Evolutionary conservation across 148 eudicot genomes (phyloP).

Genomic region (Camellia japonica): DNA sequence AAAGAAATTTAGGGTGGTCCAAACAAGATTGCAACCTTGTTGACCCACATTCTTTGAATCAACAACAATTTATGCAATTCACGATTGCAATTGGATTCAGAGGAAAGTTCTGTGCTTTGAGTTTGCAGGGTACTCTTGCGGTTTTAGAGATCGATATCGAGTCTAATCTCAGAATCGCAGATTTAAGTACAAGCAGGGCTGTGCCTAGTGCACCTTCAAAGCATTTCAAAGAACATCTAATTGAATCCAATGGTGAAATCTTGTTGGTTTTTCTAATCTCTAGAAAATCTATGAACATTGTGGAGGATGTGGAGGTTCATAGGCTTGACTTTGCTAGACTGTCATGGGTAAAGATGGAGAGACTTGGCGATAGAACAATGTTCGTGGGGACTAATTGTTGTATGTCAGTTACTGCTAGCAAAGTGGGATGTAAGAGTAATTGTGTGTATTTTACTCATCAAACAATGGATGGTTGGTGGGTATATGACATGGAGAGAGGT

Average conservation of each 20-base stretch:
- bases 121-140: constrained; percentile 31
- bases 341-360: too few relatives aligned
- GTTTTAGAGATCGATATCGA: constrained; percentile 21
- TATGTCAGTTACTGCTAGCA: too few relatives aligned
- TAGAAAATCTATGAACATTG: constrained; percentile 7
- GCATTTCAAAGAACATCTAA: constrained; percentile 28
- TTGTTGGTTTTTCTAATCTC: constrained; percentile 26
- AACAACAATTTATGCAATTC: constrained; percentile 18
- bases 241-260: constrained; percentile 33
- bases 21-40: constrained; percentile 7
- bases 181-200: constrained; percentile 19
- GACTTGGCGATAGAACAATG: too few relatives aligned
- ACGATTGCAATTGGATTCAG: constrained; percentile 19
- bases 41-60: constrained; percentile 17
- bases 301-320: constrained; percentile 33
- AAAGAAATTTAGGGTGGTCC: neutral
- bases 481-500: too few relatives aligned
- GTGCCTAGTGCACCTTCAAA: constrained; percentile 21
- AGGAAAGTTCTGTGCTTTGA: constrained; percentile 29
- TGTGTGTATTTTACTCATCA: too few relatives aligned
- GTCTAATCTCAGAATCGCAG: constrained; percentile 14
- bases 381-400: too few relatives aligned
- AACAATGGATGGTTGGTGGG: too few relatives aligned
- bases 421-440: too few relatives aligned
- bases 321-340: too few relatives aligned